Evolutionary conservation across 2,329 filamentous ascomycete species (phyloP).

Genomic region (Clarireedia hainanense): DNA sequence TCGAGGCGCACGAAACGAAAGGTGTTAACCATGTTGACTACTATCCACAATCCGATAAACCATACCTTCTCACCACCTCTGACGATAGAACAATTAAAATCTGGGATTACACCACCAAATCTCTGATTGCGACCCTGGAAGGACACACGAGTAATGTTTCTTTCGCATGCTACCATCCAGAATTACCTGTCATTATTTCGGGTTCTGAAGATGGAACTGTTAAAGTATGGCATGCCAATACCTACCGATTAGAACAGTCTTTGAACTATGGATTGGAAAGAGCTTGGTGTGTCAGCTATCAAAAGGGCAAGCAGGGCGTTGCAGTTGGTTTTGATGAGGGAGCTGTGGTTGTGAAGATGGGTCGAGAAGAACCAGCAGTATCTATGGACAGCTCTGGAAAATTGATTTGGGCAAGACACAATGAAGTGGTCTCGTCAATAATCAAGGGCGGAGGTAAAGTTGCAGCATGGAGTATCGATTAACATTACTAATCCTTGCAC

Average conservation of each 20-base stretch:
- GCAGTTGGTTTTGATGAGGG: slow-evolving; percentile 97
- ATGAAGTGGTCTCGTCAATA: slow-evolving; percentile 87
- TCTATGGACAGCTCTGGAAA: slow-evolving; percentile 97
- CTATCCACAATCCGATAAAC: slow-evolving; percentile 65
- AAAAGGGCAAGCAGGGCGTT: slow-evolving; percentile 87
- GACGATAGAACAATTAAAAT: slow-evolving; percentile 96
- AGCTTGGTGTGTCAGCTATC: slow-evolving; percentile 95
- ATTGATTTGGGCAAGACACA: slow-evolving; percentile 91
- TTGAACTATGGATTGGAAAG: slow-evolving; percentile 92
- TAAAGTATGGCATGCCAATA: slow-evolving; percentile 98
- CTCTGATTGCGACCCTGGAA: slow-evolving; percentile 89
- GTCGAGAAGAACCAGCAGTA: slow-evolving; percentile 91
- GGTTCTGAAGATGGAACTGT: slow-evolving; percentile 96
- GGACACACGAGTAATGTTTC: slow-evolving; percentile 97
- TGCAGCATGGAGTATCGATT: background rate
- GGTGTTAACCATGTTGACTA: slow-evolving; percentile 98
- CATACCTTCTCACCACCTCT: slow-evolving; percentile 90
- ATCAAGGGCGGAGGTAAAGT: slow-evolving; percentile 74
- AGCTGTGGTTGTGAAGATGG: slow-evolving; percentile 95
- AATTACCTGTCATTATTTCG: slow-evolving; percentile 93
- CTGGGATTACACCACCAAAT: slow-evolving; percentile 99
- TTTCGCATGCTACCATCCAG: slow-evolving; percentile 95
- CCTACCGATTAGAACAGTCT: slow-evolving; percentile 91
- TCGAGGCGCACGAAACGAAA: slow-evolving; percentile 95
- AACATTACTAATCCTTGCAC: slow-evolving; percentile 25